phyloP scores from a whole-genome alignment of 305 asterid genomes.

The Salvia sclarea region DNA sequence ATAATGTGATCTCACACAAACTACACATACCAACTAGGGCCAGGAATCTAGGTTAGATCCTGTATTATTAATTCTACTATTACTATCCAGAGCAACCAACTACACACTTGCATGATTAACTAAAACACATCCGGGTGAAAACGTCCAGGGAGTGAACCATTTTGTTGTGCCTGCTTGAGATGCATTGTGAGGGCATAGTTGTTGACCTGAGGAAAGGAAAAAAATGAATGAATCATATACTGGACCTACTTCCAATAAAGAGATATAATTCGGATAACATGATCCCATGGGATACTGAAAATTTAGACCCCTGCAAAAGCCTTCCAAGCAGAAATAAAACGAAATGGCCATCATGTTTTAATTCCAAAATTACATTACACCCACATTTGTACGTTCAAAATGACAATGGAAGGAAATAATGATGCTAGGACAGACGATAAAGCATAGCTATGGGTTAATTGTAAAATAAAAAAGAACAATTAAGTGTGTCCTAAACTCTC shows the following conservation, averaged over 20 bases:
- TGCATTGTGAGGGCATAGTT: constrained; percentile 88
- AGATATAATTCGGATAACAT: not conserved
- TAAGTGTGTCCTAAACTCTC: no score
- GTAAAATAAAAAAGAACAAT: no score
- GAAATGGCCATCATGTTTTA: no score
- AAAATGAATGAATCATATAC: constrained; percentile 2
- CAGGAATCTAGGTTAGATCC: constrained; percentile 9
- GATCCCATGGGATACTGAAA: not conserved
- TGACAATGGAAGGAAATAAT: no score
- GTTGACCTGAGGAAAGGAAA: constrained; percentile 53
- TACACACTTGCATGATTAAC: not conserved
- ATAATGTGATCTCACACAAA: constrained; percentile 2
- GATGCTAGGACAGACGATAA: no score
- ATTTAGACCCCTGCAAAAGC: no score
- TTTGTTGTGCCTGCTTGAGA: constrained; percentile 88
- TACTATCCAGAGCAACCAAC: not conserved
- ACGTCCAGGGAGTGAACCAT: constrained; percentile 67
- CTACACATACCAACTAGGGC: constrained; percentile 3
- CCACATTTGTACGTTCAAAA: no score
- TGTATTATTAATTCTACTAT: constrained; percentile 15
- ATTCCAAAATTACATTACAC: no score
- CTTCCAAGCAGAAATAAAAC: no score
- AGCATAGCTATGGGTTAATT: no score
- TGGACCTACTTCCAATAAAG: not conserved
- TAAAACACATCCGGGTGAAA: constrained; percentile 87